A percentile compares a stretch with the other conserved stretches of the same genome.
These are phyloP conservation scores for Epithele typhae DNA, from an alignment of 768 basidiomycete species.

Conservation along the genomic window DNA sequence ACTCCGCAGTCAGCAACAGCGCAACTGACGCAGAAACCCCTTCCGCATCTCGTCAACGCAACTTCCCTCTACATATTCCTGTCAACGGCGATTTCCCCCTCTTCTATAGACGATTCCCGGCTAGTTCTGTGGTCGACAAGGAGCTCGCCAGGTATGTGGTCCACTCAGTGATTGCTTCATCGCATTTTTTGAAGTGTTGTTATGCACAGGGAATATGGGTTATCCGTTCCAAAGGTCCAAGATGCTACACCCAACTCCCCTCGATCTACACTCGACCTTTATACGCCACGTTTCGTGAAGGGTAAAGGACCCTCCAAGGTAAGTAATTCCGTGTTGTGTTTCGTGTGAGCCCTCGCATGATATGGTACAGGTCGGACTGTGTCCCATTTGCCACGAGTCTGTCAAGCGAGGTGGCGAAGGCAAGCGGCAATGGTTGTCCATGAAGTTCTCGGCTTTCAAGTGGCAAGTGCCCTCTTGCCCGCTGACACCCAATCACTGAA, in stretches of 20 bases:
- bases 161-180: background rate
- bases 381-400: constrained; percentile 70
- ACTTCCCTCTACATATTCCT: constrained; percentile 46
- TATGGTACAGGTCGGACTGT: constrained; percentile 47
- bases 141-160: constrained; percentile 35
- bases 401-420: constrained; percentile 58
- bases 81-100: constrained; percentile 49
- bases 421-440: constrained; percentile 65
- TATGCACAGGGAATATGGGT: too few species aligned
- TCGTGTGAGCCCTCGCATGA: background rate
- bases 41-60: too few species aligned
- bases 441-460: constrained; percentile 84
- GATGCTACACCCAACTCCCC: constrained; percentile 57
- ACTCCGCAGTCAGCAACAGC: too few species aligned
- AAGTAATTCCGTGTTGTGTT: background rate
- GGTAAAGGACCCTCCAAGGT: constrained; percentile 63
- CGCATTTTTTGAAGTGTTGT: too few species aligned
- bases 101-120: constrained; percentile 69
- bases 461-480: constrained; percentile 38
- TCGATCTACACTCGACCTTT: constrained; percentile 59
- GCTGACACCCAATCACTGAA: background rate
- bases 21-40: too few species aligned
- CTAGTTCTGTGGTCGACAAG: constrained; percentile 49
- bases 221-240: constrained; percentile 7
- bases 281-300: constrained; percentile 74